Evolutionary conservation across 371 early-diverging fungal species (phyloP).

Genomic region (Conidiobolus incongruus): DNA sequence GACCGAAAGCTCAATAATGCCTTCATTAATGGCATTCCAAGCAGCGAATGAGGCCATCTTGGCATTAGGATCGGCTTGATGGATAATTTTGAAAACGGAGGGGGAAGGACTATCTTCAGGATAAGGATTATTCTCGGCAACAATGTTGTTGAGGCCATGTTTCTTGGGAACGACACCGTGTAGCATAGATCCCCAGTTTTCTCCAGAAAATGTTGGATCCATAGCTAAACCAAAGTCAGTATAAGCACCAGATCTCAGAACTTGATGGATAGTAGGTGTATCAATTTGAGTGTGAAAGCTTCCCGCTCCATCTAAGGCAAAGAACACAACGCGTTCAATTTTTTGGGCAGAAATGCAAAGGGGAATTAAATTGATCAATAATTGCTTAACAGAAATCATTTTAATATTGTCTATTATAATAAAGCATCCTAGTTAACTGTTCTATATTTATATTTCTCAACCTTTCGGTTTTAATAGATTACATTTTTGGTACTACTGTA

Average conservation of each 20-base stretch:
- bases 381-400: too few relatives aligned
- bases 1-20: slow-evolving; percentile 5
- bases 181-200: slow-evolving; percentile 8
- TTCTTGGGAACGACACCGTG: slow-evolving; percentile 4
- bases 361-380: too few relatives aligned
- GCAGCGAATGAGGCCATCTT: slow-evolving; percentile 3
- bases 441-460: too few relatives aligned
- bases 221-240: background rate
- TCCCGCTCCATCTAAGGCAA: slow-evolving; percentile 1
- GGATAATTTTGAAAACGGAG: slow-evolving; percentile 5
- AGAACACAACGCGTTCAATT: background rate
- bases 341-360: too few relatives aligned
- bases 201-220: slow-evolving; percentile 4
- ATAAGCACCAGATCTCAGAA: background rate
- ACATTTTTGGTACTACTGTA: too few relatives aligned
- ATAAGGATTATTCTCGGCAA: slow-evolving; percentile 1
- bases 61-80: background rate
- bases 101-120: slow-evolving; percentile 3
- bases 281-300: background rate
- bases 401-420: too few relatives aligned
- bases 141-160: slow-evolving; percentile 5
- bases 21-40: slow-evolving; percentile 7
- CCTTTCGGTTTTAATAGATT: too few relatives aligned
- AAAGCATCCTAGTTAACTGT: too few relatives aligned
- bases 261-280: background rate